Percentiles rank a stretch among this genome's conserved stretches.
Conservation (phyloP, 2,329 filamentous ascomycete species). For the Aspergillus tamarii region DNA sequence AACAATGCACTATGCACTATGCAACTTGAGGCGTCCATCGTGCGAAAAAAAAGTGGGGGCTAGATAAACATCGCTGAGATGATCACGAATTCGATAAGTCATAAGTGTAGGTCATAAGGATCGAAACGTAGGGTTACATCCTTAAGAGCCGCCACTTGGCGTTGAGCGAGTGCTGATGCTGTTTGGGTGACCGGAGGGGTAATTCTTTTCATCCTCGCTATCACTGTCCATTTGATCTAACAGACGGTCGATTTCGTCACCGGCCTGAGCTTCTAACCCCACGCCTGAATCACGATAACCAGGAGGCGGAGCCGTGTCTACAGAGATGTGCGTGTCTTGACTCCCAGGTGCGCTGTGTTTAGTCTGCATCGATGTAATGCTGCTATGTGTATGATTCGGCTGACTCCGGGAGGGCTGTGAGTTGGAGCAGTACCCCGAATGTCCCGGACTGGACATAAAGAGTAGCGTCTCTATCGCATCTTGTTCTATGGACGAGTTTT, state of each 20-base stretch:
- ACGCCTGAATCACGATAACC: conserved; percentile 13
- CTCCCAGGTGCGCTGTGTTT: conserved; percentile 14
- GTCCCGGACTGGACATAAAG: conserved; percentile 55
- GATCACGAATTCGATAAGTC: neutral
- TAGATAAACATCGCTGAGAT: neutral
- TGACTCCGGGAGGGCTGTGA: conserved; percentile 38
- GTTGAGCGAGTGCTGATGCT: neutral
- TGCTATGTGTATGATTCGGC: conserved; percentile 25
- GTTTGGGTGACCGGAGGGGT: conserved; percentile 6
- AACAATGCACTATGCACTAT: neutral
- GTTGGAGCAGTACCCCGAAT: conserved; percentile 47
- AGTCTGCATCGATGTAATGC: conserved; percentile 11
- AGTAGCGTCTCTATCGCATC: conserved; percentile 55
- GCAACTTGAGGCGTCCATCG: neutral
- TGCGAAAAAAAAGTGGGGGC: neutral
- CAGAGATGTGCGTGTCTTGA: conserved; percentile 22
- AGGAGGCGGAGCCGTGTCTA: conserved; percentile 10
- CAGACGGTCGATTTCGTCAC: conserved; percentile 46
- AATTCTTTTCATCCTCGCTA: conserved; percentile 36
- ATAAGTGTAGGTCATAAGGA: neutral
- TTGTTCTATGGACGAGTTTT: conserved; percentile 52
- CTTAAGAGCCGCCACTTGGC: neutral
- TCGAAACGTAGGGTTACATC: neutral
- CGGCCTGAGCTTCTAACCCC: conserved; percentile 37
- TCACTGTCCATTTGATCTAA: conserved; percentile 46